These are phyloP conservation scores for Danielia reshetovae DNA, from an alignment of 805 yeast genomes.

Conservation along the genomic window DNA sequence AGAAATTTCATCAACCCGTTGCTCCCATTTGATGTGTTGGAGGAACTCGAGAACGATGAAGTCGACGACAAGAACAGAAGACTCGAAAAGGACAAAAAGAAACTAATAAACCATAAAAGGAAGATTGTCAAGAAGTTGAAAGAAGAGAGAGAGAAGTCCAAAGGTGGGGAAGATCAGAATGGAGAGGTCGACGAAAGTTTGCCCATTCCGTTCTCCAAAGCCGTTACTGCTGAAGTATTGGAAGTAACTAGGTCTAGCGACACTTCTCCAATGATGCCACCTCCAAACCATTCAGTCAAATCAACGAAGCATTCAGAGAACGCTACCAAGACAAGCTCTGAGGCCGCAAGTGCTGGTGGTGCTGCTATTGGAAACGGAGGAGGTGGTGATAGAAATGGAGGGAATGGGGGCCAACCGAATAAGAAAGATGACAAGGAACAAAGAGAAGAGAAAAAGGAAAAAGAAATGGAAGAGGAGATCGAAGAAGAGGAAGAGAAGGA, in stretches of 20 bases:
- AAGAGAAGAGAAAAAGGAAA: slow-evolving; percentile 17
- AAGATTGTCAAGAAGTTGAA: slow-evolving; percentile 11
- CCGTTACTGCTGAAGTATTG: not conserved
- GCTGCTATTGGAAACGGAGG: slow-evolving; percentile 1
- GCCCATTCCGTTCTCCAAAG: not conserved
- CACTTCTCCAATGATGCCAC: not conserved
- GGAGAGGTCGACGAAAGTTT: no score
- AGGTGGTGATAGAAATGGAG: slow-evolving; percentile 4
- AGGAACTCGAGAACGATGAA: slow-evolving; percentile 32
- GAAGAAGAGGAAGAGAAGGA: slow-evolving; percentile 6
- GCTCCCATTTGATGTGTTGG: slow-evolving; percentile 40
- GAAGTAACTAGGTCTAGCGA: not conserved
- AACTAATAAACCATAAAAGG: slow-evolving; percentile 21
- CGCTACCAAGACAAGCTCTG: not conserved
- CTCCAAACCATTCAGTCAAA: no score
- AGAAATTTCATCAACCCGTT: slow-evolving; percentile 30
- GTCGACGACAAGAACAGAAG: slow-evolving; percentile 23
- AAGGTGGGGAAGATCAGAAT: not conserved
- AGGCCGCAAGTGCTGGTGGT: not conserved
- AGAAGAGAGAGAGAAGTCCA: not conserved
- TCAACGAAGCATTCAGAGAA: no score
- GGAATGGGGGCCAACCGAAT: not conserved
- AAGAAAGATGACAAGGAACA: slow-evolving; percentile 21
- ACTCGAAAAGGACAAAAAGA: slow-evolving; percentile 24
- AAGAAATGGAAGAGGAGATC: slow-evolving; percentile 7